These are phyloP conservation scores for Candida awuae DNA, from an alignment of 805 yeast genomes.

Conservation along the genomic window DNA sequence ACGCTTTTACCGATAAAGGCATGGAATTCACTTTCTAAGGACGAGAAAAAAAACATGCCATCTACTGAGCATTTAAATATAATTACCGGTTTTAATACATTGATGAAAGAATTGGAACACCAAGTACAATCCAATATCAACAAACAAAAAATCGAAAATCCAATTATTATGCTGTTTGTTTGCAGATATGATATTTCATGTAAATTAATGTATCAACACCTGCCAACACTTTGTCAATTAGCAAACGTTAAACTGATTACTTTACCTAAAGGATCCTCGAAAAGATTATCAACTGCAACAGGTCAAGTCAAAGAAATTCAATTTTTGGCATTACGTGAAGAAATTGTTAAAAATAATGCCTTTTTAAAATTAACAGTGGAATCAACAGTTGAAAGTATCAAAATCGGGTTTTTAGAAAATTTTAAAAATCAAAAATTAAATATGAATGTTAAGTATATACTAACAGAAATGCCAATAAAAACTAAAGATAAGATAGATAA, in stretches of 20 bases:
- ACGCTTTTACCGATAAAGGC: constrained; percentile 10
- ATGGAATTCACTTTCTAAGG: constrained; percentile 19
- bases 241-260: constrained; percentile 53
- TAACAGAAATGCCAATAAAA: constrained; percentile 39
- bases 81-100: constrained; percentile 47
- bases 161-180: constrained; percentile 43
- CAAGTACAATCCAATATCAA: constrained; percentile 29
- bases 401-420: constrained; percentile 21
- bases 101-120: constrained; percentile 39
- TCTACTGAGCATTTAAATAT: constrained; percentile 16
- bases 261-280: constrained; percentile 41
- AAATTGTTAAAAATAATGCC: constrained; percentile 11
- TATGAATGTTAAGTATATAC: constrained; percentile 33
- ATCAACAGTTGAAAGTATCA: constrained; percentile 17
- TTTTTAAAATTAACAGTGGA: constrained; percentile 14
- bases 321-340: constrained; percentile 14
- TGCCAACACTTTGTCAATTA: constrained; percentile 48
- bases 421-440: constrained; percentile 13
- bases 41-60: constrained; percentile 20
- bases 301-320: constrained; percentile 4
- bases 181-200: constrained; percentile 35
- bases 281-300: constrained; percentile 15
- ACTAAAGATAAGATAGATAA: constrained; percentile 19
- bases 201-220: constrained; percentile 47
- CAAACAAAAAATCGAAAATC: constrained; percentile 5